phyloP scores from a whole-genome alignment of 1,139 yeast genomes.

The Wickerhamiella infanticola region DNA sequence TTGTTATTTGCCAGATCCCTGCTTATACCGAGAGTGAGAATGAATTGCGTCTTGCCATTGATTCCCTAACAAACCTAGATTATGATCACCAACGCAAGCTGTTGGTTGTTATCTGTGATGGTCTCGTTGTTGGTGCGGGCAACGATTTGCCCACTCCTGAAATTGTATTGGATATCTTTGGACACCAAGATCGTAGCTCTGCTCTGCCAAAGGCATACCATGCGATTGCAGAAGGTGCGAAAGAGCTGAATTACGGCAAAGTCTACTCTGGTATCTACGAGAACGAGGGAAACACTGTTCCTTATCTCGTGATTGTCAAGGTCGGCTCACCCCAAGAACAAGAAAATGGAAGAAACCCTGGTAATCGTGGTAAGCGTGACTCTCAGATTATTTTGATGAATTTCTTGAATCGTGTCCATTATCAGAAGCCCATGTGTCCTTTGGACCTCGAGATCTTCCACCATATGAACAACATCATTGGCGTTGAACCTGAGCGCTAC shows the following conservation, averaged over 20 bases:
- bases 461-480: slow-evolving; percentile 28
- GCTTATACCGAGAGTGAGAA: slow-evolving; percentile 29
- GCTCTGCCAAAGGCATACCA: slow-evolving; percentile 26
- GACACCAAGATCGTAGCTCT: slow-evolving; percentile 25
- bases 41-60: slow-evolving; percentile 28
- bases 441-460: slow-evolving; percentile 29
- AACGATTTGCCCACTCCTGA: slow-evolving; percentile 28
- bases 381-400: slow-evolving; percentile 29
- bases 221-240: slow-evolving; percentile 27
- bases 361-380: slow-evolving; percentile 31
- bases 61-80: slow-evolving; percentile 25
- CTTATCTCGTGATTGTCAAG: slow-evolving; percentile 27
- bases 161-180: slow-evolving; percentile 28
- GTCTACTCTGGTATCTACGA: slow-evolving; percentile 29
- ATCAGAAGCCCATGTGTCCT: slow-evolving; percentile 27
- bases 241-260: slow-evolving; percentile 27
- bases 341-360: slow-evolving; percentile 19
- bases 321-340: slow-evolving; percentile 26
- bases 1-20: slow-evolving; percentile 29
- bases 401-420: slow-evolving; percentile 27
- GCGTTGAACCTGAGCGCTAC: slow-evolving; percentile 29
- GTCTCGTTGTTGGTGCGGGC: slow-evolving; percentile 29
- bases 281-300: slow-evolving; percentile 27
- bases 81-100: slow-evolving; percentile 28
- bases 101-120: slow-evolving; percentile 27